Evolutionary conservation across 164 flowering plant species (phyloP).

Genomic region (Santalum album): DNA sequence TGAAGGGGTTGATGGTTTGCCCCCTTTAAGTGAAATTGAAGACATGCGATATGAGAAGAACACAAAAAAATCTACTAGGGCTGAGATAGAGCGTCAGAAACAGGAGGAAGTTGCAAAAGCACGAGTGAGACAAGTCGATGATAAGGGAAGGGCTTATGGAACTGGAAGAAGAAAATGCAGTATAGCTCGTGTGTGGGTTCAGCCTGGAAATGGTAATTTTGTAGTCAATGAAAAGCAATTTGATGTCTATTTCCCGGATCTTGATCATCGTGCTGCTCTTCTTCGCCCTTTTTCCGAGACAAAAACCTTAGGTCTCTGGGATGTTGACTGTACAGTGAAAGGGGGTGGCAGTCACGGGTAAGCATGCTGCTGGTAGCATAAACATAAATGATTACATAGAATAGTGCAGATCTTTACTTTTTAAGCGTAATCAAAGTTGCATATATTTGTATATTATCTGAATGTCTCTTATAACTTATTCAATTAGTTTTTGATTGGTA

Average conservation of each 20-base stretch:
- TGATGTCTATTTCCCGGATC: slow-evolving; percentile 83
- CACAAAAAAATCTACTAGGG: slow-evolving; percentile 46
- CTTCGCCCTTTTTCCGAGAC: slow-evolving; percentile 89
- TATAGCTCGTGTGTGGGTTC: slow-evolving; percentile 88
- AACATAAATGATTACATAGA: no score
- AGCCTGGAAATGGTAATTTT: slow-evolving; percentile 88
- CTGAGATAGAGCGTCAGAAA: slow-evolving; percentile 72
- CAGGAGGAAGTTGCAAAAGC: slow-evolving; percentile 79
- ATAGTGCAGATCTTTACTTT: no score
- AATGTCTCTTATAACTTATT: no score
- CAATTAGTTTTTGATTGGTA: no score
- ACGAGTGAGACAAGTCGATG: slow-evolving; percentile 76
- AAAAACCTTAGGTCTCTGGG: slow-evolving; percentile 88
- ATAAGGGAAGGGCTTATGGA: slow-evolving; percentile 92
- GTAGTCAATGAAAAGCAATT: slow-evolving; percentile 71
- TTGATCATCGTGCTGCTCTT: slow-evolving; percentile 88
- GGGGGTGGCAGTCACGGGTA: slow-evolving; percentile 90
- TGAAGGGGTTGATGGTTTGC: slow-evolving; percentile 68
- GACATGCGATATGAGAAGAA: slow-evolving; percentile 60
- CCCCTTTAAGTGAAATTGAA: slow-evolving; percentile 71
- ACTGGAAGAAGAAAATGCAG: slow-evolving; percentile 96
- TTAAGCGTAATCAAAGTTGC: no score
- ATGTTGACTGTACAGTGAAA: slow-evolving; percentile 80
- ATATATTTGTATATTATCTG: no score
- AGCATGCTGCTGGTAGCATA: slow-evolving; percentile 5